Percentiles rank a stretch among this genome's conserved stretches.
Evolutionary conservation across 2,329 filamentous ascomycete species (phyloP).

Genomic region (Neonectria ditissima): DNA sequence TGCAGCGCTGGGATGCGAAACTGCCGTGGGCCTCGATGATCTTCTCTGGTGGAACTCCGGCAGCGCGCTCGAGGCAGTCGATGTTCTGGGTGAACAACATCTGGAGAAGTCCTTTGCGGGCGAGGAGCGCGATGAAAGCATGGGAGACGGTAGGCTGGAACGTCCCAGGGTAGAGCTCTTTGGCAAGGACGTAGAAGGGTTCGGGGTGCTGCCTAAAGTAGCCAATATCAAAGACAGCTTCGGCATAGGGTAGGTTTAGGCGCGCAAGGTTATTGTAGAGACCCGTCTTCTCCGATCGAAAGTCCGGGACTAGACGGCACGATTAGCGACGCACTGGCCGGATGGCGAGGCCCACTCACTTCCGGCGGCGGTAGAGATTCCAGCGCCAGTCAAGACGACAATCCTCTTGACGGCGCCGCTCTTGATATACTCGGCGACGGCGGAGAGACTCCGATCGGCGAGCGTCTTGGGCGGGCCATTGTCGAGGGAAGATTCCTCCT

Average conservation of each 20-base stretch:
- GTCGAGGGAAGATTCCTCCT: conserved; percentile 80
- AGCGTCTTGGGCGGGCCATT: conserved; percentile 74
- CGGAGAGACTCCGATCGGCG: conserved; percentile 74
- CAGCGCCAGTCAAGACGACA: conserved; percentile 91
- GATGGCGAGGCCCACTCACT: conserved; percentile 53
- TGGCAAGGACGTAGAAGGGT: conserved; percentile 92
- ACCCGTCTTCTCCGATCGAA: conserved; percentile 91
- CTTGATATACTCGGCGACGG: conserved; percentile 84
- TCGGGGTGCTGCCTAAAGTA: conserved; percentile 88
- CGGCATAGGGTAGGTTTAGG: conserved; percentile 86
- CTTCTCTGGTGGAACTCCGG: conserved; percentile 82
- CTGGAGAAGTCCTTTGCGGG: conserved; percentile 80
- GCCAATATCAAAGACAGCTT: conserved; percentile 92
- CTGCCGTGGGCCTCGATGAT: conserved; percentile 97
- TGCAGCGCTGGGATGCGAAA: conserved; percentile 91
- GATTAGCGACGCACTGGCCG: background rate
- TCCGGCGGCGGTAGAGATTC: conserved; percentile 81
- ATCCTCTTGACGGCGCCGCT: conserved; percentile 75
- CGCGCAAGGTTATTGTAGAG: conserved; percentile 92
- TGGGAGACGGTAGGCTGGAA: conserved; percentile 92
- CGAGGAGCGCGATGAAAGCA: conserved; percentile 85
- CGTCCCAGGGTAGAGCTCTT: conserved; percentile 91
- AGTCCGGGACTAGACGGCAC: conserved; percentile 81
- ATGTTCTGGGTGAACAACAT: conserved; percentile 99
- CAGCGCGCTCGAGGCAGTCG: conserved; percentile 89